Evolutionary conservation across 176 grass and related monocot genomes (phyloP), one percentile per base, ranked within the genome.

Genomic region (Paspalum vaginatum): DNA sequence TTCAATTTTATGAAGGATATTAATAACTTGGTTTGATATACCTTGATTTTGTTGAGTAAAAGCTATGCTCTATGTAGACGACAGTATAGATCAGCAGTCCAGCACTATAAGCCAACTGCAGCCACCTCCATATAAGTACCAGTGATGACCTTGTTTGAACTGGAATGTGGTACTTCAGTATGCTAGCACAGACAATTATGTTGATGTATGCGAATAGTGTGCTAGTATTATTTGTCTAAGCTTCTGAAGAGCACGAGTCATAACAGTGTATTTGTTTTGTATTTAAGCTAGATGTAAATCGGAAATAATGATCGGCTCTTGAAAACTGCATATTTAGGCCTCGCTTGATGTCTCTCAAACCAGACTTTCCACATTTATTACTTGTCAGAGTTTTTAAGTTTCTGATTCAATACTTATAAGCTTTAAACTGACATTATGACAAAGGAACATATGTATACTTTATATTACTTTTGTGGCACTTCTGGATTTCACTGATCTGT

Each of bases 391-490:
- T 69, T 71, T 71, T 72, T 10, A 5, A 65, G 2, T 60, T 73
- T 58, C 68, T 51, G 2, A 32, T 56, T 43, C 26, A 55, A 64
- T 52, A 63, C 25, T 65, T 78, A 50, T 72, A 58, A 4, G 69
- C 57, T 83, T 46, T 48, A 49, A 87, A 17, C 15, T 79, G 76
- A 16, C 61, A 11, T 76, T 68, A 51, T 81, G 70, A 50, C 56
- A 68, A 74, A 61, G 49, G 11, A 44, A 8, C 63, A 27, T 13
- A 5, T 63, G 17, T 25, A 32, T 11, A 37, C 2, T 70, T 32
- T 40, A n/a, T 45, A 5, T 32, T 79, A 10, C 9, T 76, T 32
- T 32, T 32, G 32, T 32, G 32, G 32, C 32, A 32, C 32, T 32
- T 32, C 32, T 32, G 32, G 32, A 32, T 32, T 32, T 32, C 32